These are phyloP conservation scores for Ganoderma leucocontextum DNA, from an alignment of 1,284 basidiomycete species.

Conservation along the genomic window DNA sequence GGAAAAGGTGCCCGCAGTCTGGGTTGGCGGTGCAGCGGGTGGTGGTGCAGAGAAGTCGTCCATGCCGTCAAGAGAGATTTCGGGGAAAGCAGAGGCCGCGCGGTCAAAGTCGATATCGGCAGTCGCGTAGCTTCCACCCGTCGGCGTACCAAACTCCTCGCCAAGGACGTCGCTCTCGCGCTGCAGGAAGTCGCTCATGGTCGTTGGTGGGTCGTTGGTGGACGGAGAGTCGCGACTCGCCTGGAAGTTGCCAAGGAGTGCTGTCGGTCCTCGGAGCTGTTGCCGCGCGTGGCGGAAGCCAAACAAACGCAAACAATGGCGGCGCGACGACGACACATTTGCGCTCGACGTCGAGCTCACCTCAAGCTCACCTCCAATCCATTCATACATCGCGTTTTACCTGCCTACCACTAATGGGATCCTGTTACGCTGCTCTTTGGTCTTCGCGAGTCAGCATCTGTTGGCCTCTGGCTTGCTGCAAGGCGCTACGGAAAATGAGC, in stretches of 20 bases:
- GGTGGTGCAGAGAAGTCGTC: conserved; percentile 57
- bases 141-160: conserved; percentile 43
- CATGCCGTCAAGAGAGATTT: conserved; percentile 76
- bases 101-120: conserved; percentile 78
- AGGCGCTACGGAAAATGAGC: neutral
- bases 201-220: conserved; percentile 2
- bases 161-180: conserved; percentile 48
- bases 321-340: neutral
- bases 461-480: neutral
- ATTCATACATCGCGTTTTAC: neutral
- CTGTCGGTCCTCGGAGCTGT: neutral
- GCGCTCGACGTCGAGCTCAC: neutral
- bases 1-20: conserved; percentile 56
- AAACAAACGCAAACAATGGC: conserved; percentile 17
- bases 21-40: conserved; percentile 39
- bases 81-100: conserved; percentile 86
- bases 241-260: neutral
- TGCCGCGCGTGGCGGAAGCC: conserved; percentile 14
- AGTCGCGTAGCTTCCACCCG: conserved; percentile 40
- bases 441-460: neutral
- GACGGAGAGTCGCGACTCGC: neutral
- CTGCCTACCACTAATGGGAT: neutral
- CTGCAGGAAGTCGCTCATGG: conserved; percentile 45
- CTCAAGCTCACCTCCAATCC: neutral
- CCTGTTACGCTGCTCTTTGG: neutral